Conservation (phyloP, 495 filamentous ascomycete genomes). For the Penicillium parvum region DNA sequence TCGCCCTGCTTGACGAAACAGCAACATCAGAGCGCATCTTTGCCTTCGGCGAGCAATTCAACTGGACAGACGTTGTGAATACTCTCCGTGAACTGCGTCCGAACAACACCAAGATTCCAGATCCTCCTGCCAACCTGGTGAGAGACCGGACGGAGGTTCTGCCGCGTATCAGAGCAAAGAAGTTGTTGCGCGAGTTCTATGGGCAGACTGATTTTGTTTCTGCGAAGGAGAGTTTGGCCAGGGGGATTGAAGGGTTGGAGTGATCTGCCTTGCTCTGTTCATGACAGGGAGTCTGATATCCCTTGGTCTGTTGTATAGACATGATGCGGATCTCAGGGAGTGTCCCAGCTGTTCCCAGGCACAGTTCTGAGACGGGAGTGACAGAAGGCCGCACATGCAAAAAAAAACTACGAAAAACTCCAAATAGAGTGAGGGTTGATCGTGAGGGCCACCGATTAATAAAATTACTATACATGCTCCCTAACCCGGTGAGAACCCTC, state of each 20-base stretch:
- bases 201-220: conserved; percentile 4
- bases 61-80: conserved; percentile 15
- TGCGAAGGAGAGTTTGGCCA: conserved; percentile 7
- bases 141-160: conserved; percentile 10
- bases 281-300: too few relatives aligned
- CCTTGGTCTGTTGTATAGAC: too few relatives aligned
- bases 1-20: conserved; percentile 38
- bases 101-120: conserved; percentile 7
- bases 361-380: too few relatives aligned
- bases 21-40: conserved; percentile 45
- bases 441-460: too few relatives aligned
- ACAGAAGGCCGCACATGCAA: too few relatives aligned
- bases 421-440: too few relatives aligned
- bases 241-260: neutral
- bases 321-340: too few relatives aligned
- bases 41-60: conserved; percentile 11
- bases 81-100: conserved; percentile 18
- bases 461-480: conserved; percentile 30
- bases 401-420: too few relatives aligned
- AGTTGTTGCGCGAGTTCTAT: conserved; percentile 10
- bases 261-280: too few relatives aligned
- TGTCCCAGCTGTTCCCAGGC: too few relatives aligned
- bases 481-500: conserved; percentile 7
- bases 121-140: neutral
- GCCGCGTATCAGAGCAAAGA: conserved; percentile 5